Conservation (phyloP, 23 red algal species). For the Gracilaria gracilis region DNA sequence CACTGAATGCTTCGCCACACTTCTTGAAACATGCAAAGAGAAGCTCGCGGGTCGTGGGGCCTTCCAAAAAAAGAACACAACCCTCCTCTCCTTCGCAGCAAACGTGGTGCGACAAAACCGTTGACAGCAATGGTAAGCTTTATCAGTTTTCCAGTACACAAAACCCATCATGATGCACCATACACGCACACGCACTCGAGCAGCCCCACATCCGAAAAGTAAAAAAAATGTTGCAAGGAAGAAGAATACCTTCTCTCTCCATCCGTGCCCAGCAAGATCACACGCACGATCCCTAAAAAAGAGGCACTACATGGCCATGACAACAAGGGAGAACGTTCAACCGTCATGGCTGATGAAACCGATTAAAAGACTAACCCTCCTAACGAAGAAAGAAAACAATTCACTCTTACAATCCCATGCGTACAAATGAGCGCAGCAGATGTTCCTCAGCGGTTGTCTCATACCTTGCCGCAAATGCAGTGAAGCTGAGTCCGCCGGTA, state of each 20-base stretch:
- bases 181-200: background rate
- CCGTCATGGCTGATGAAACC: no score
- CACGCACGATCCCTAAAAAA: background rate
- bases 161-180: background rate
- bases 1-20: no score
- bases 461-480: conserved; percentile 63
- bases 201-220: background rate
- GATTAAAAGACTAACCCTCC: background rate
- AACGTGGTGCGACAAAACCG: no score
- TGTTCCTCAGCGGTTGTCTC: conserved; percentile 33
- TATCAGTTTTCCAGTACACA: background rate
- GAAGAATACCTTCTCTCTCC: background rate
- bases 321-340: no score
- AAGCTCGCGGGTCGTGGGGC: no score
- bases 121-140: conserved; percentile 5
- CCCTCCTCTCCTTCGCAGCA: no score
- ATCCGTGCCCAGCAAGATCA: background rate
- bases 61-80: no score
- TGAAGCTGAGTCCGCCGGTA: conserved; percentile 50
- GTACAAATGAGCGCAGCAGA: conserved; percentile 12
- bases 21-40: no score
- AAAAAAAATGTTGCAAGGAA: background rate
- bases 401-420: conserved; percentile 21
- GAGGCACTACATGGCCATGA: background rate
- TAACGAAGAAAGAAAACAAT: background rate